Conservation (phyloP, 805 yeast species). For the Sugiyamaella boreocaroliniensis region DNA sequence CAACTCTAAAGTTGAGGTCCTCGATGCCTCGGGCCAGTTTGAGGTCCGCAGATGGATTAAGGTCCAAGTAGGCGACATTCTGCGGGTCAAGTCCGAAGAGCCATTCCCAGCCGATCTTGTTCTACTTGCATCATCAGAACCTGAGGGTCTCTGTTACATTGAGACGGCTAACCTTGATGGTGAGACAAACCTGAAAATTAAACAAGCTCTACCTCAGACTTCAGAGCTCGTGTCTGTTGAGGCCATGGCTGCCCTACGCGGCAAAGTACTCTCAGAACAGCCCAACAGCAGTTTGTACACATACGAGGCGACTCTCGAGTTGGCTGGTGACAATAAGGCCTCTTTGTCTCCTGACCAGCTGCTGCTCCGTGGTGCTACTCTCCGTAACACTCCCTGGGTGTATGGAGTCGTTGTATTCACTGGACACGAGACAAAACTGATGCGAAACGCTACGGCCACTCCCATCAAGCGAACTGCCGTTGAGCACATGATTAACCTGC, state of each 20-base stretch:
- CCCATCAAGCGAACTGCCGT: conserved; percentile 97
- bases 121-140: conserved; percentile 85
- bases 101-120: conserved; percentile 91
- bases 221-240: conserved; percentile 60
- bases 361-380: conserved; percentile 88
- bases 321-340: conserved; percentile 35
- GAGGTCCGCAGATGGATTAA: conserved; percentile 71
- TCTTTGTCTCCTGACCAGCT: conserved; percentile 88
- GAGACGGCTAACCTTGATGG: conserved; percentile 98
- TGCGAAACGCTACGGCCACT: conserved; percentile 98
- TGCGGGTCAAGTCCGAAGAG: conserved; percentile 76
- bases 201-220: conserved; percentile 80
- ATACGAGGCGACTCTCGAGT: conserved; percentile 76
- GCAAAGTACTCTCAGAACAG: conserved; percentile 71
- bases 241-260: conserved; percentile 47
- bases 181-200: conserved; percentile 92
- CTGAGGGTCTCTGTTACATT: conserved; percentile 94
- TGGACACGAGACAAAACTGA: conserved; percentile 95
- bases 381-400: conserved; percentile 92
- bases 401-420: conserved; percentile 92
- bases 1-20: conserved; percentile 63
- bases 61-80: conserved; percentile 85
- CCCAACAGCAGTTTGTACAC: conserved; percentile 94
- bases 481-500: conserved; percentile 88
- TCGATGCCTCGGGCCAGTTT: conserved; percentile 57